Percentiles rank a stretch among this genome's conserved stretches.
Evolutionary conservation across 441 rosid genomes (phyloP).

Genomic region (Adansonia madagascariensis): DNA sequence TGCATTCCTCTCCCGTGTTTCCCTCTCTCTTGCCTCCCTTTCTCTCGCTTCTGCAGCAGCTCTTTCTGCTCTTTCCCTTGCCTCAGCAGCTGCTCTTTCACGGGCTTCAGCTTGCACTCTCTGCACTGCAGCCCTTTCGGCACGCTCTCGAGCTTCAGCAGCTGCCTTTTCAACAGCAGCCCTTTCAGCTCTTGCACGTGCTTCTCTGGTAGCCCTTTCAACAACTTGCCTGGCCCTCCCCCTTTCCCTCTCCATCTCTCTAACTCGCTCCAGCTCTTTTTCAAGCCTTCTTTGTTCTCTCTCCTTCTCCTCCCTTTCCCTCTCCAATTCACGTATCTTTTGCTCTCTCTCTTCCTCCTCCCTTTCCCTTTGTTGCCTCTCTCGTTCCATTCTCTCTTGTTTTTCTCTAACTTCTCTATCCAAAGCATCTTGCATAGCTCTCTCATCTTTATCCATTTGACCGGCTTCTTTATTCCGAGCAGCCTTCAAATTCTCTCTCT

Average conservation of each 20-base stretch:
- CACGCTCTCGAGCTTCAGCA: slow-evolving; percentile 82
- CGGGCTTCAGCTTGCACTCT: slow-evolving; percentile 95
- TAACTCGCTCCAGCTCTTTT: slow-evolving; percentile 49
- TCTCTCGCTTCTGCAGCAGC: slow-evolving; percentile 89
- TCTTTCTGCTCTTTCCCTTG: slow-evolving; percentile 72
- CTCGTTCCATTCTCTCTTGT: slow-evolving; percentile 58
- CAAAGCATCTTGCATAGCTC: slow-evolving; percentile 45
- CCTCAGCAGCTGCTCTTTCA: slow-evolving; percentile 70
- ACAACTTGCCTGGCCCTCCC: slow-evolving; percentile 78
- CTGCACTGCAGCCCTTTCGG: slow-evolving; percentile 87
- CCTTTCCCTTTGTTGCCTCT: slow-evolving; percentile 48
- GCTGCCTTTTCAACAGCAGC: slow-evolving; percentile 73
- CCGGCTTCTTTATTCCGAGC: slow-evolving; percentile 69
- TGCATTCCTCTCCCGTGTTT: slow-evolving; percentile 53
- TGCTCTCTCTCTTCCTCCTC: slow-evolving; percentile 64
- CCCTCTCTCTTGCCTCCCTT: slow-evolving; percentile 71
- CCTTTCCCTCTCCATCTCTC: slow-evolving; percentile 57
- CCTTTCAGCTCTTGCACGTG: slow-evolving; percentile 80
- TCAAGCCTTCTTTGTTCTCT: slow-evolving; percentile 66
- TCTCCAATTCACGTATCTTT: slow-evolving; percentile 43
- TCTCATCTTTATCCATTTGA: slow-evolving; percentile 56
- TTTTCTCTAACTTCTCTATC: slow-evolving; percentile 70
- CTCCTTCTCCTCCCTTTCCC: slow-evolving; percentile 66
- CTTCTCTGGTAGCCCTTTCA: slow-evolving; percentile 96
- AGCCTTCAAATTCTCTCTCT: slow-evolving; percentile 68